Base-by-base conservation (phyloP, 192 early-diverging fungal genomes). In the Coemansia sp. region DNA sequence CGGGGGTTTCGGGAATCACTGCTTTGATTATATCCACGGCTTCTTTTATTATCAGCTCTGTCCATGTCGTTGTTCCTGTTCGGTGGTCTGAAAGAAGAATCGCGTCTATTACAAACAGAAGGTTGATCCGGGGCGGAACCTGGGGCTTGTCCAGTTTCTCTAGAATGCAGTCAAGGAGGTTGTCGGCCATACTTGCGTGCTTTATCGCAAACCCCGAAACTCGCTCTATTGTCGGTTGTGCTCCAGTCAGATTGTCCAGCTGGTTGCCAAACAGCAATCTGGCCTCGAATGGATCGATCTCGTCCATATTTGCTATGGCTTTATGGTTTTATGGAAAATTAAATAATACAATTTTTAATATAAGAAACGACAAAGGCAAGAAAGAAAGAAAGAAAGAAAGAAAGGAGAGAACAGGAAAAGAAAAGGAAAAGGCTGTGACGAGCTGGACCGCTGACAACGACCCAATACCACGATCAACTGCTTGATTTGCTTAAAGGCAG, bases 201-300 rank as follows among this genome's bases (percentile, higher is more conserved):
- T 78, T 72, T 32, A 83, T 48, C 7, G 80, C 85, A 56, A 80
- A 86, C 16, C 54, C 38, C 25, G 73, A 59, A 22, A 80, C 75
- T 6, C 74, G 61, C 60, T 82, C 72, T 38, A 82, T 77, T 5
- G 72, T 73, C 8, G 81, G 76, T 49, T 76, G 71, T 7, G 82
- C 69, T 14, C 76, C 73, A 1, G 80, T 72, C 17, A 84, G 63
- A 56, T 77, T 79, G 60, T 73, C 75, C 25, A 86, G 72, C 73
- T 80, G 77, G 59, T 77, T 80, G 54, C 77, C 76, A 61, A 86
- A 86, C 12, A 78, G 64, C 48, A 83, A 40, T 30, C 82, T 69
- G 2, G 76, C 76, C 66, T 83, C 82, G 51, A 83, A 83, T 7
- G 82, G 82, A 34, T 83, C 82, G 38, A 76, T 78, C 16, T 79